Percentiles rank a stretch among this genome's conserved stretches.
Conservation (phyloP, 2,329 filamentous ascomycete genomes). For the Colletotrichum scovillei region DNA sequence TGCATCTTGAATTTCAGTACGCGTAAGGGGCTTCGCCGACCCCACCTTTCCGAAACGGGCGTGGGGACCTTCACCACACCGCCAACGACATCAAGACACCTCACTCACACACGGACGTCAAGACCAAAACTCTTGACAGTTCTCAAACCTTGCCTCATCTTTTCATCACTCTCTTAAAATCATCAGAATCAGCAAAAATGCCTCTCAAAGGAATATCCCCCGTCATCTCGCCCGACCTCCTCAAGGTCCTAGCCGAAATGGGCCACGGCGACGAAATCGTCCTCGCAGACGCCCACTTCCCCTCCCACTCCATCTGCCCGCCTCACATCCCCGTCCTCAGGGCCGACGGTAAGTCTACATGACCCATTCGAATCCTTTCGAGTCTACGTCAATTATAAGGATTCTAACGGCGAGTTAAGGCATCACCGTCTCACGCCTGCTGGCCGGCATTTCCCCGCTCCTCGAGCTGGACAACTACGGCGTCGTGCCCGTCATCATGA, state of each 20-base stretch:
- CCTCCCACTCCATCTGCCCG: slow-evolving; percentile 31
- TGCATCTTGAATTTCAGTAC: neutral
- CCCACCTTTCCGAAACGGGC: neutral
- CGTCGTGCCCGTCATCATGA: slow-evolving; percentile 32
- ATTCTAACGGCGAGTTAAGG: neutral
- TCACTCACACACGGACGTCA: neutral
- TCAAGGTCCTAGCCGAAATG: slow-evolving; percentile 35
- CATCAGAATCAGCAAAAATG: neutral
- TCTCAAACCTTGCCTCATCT: neutral
- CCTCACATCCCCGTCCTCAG: slow-evolving; percentile 28
- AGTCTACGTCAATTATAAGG: too few relatives aligned
- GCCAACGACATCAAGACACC: neutral
- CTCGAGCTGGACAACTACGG: slow-evolving; percentile 33
- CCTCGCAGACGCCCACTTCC: slow-evolving; percentile 31
- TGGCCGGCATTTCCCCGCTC: slow-evolving; percentile 27
- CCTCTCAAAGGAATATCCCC: slow-evolving; percentile 29
- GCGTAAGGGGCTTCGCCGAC: neutral
- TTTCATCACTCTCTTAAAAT: neutral
- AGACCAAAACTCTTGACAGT: neutral
- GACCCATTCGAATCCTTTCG: too few relatives aligned
- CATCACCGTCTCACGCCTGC: slow-evolving; percentile 29
- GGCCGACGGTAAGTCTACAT: slow-evolving; percentile 17
- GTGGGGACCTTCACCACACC: neutral
- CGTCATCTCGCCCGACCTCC: slow-evolving; percentile 31
- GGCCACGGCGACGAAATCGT: slow-evolving; percentile 32